Evolutionary conservation across 106 monocot species (phyloP).

Genomic region (Dendrobium huoshanense): DNA sequence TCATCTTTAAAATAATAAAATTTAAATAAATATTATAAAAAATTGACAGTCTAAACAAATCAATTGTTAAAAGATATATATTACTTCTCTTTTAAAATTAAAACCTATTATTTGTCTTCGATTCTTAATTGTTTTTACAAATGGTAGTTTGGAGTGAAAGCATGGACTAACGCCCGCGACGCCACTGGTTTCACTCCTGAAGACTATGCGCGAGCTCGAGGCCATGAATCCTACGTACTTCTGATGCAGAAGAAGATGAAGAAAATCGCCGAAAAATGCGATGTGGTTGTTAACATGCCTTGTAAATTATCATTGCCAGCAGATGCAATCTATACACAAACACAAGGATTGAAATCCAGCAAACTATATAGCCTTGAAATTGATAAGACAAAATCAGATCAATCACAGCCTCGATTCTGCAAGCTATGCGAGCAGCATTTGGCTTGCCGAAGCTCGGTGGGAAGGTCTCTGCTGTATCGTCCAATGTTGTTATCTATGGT

Average conservation of each 20-base stretch:
- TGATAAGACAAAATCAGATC: slow-evolving; percentile 9
- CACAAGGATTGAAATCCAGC: not conserved
- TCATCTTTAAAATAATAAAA: too few relatives aligned
- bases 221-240: slow-evolving; percentile 45
- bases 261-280: slow-evolving; percentile 6
- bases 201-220: slow-evolving; percentile 54
- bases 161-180: slow-evolving; percentile 65
- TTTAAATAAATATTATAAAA: too few relatives aligned
- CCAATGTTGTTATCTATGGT: slow-evolving; percentile 56
- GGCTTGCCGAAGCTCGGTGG: not conserved
- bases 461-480: slow-evolving; percentile 33
- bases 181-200: slow-evolving; percentile 52
- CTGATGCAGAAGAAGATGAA: slow-evolving; percentile 51
- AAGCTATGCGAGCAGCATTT: slow-evolving; percentile 38
- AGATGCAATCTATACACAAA: not conserved
- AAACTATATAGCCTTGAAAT: slow-evolving; percentile 19
- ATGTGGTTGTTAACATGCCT: slow-evolving; percentile 35
- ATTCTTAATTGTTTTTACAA: not conserved
- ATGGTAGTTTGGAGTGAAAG: slow-evolving; percentile 57
- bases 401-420: slow-evolving; percentile 13
- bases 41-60: too few relatives aligned
- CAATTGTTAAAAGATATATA: too few relatives aligned
- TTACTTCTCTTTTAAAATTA: too few relatives aligned
- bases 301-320: not conserved
- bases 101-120: too few relatives aligned